Percentiles rank a stretch among this genome's conserved stretches.
Evolutionary conservation across 139 green algal species (phyloP).

Genomic region (Chlorella sp.): DNA sequence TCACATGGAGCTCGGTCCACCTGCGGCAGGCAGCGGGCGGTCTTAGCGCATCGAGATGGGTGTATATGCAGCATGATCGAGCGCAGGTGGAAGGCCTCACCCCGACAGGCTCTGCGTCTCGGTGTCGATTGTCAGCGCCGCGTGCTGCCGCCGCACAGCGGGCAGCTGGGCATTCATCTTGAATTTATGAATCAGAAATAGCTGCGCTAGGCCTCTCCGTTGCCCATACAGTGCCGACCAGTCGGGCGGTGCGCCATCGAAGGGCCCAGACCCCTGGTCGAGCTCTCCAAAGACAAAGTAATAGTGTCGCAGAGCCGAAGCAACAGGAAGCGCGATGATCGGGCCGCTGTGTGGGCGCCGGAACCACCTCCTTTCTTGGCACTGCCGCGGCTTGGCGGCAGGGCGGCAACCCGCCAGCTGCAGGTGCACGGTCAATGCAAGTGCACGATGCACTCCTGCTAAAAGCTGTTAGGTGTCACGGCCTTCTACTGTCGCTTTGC

Average conservation of each 20-base stretch:
- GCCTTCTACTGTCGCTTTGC: too few species aligned
- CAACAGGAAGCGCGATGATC: too few species aligned
- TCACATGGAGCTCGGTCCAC: constrained; percentile 32
- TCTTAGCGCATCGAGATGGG: not conserved
- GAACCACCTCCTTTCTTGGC: too few species aligned
- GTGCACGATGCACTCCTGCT: too few species aligned
- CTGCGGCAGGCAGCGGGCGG: constrained; percentile 4
- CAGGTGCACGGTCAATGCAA: too few species aligned
- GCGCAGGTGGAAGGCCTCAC: not conserved
- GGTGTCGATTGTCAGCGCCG: not conserved
- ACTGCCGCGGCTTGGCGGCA: too few species aligned
- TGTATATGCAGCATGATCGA: not conserved
- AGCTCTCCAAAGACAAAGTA: not conserved
- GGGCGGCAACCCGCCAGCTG: too few species aligned
- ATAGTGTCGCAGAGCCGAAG: not conserved
- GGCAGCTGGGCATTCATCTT: not conserved
- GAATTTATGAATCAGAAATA: too few species aligned
- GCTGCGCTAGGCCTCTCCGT: too few species aligned
- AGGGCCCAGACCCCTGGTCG: not conserved
- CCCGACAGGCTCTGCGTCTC: not conserved
- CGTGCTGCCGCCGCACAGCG: not conserved
- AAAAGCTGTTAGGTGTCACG: too few species aligned
- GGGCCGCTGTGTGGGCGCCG: too few species aligned
- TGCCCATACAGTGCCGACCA: too few species aligned
- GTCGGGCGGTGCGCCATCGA: not conserved